Evolutionary conservation across 345 rosid species (phyloP), one percentile per base, ranked within the genome.

Genomic region (Salix viminalis): DNA sequence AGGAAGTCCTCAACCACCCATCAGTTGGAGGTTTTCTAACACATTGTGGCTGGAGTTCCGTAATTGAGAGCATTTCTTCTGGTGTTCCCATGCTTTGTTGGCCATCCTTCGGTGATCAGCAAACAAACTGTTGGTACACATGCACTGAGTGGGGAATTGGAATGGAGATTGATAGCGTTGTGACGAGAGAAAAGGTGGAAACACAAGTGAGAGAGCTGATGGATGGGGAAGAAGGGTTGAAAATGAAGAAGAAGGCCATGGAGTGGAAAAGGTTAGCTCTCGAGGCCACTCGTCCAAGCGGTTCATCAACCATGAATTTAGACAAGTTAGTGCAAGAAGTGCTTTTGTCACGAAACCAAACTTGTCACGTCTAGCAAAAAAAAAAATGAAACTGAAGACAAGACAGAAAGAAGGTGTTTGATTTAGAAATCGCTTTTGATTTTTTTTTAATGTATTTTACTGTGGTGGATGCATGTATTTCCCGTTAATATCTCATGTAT

Each of bases 131-230:
- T 48, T 11, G 72, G 21, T 69, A 69, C 5, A 16, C 32, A 21
- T 69, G 72, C 54, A 24, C 21, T 7, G 72, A 42, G n/a, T 69
- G 72, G 72, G 72, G 56, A 42, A 7, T 24, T 23, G 72, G 72
- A 6, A 69, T 69, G 56, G 56, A 69, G 56, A 41, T 42, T 21
- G 34, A 42, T 12, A 67, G 37, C 8, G 21, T 19, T 7, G 44
- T 67, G 12, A 36, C 7, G 46, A 67, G 48, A 14, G 72, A 69
- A 21, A 7, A 23, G 5, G 56, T 69, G 54, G 72, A 41, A 26
- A 42, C 11, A 5, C 72, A 21, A 8, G 52, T 69, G 8, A 42
- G 34, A 24, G 34, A 69, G 32, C 4, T 42, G 32, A 69, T 69
- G 72, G 26, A 39, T 6, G 72, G 36, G 24, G 30, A n/a, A 15